Evolutionary conservation across 2,329 filamentous ascomycete species (phyloP), one percentile per base, ranked within the genome.

Genomic region (Moelleriella libera): DNA sequence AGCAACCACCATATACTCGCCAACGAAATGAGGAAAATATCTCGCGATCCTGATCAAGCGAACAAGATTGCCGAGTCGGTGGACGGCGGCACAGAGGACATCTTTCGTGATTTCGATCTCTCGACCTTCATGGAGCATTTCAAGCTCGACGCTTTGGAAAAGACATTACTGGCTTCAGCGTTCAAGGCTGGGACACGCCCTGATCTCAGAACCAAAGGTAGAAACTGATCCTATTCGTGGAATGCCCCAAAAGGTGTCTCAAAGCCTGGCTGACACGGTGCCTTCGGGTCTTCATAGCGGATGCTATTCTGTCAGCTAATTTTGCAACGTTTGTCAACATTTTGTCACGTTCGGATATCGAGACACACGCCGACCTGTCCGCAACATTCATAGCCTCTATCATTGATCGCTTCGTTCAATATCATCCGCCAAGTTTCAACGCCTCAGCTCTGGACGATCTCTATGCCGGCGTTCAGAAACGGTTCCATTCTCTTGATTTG

Each of bases 91-190:
- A 90, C 92, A 55, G 88, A 92, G 57, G 90, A 98, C 57, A 79
- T 95, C 51, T 96, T 95, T 63, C 84, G 88, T 49, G 90, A 97
- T 61, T 96, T 98, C 58, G 90, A 98, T 61, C 76, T 98, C n/a
- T 85, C 86, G 2, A 86, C 85, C 2, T 97, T 98, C 62, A 82
- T 97, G 74, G 85, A 94, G 53, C 89, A 97, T 64, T 98, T 98
- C 71, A 88, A 89, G 62, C 75, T 96, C 47, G 89, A 96, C 67
- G 81, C 88, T 8, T 66, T 96, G 44, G 81, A 88, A 58, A 94
- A 94, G 71, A 86, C 87, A 41, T 78, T 94, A 51, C 74, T 98
- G 53, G 87, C 88, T 45, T 72, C 96, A 49, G 88, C 90, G 5
- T 95, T 95, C 65, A 94, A 90, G 65, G 77, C 82, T 51, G 82